These are phyloP conservation scores for Apiospora kogelbergensis DNA, from an alignment of 2,329 filamentous ascomycete species.

Conservation along the genomic window DNA sequence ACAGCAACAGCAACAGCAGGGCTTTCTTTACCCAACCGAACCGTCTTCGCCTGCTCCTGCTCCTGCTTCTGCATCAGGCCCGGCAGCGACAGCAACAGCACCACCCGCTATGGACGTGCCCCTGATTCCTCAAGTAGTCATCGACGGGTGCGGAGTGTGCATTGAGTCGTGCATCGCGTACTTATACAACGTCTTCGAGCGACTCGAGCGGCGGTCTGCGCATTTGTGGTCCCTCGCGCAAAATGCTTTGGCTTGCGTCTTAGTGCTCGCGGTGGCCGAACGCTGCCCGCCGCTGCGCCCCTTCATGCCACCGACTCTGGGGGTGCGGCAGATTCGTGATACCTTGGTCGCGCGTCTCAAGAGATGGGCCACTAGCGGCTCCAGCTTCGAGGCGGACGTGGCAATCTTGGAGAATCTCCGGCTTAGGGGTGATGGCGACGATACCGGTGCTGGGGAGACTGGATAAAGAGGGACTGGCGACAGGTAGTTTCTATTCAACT, in stretches of 20 bases:
- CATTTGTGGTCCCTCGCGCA: constrained; percentile 39
- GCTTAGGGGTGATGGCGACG: background rate
- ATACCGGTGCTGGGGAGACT: background rate
- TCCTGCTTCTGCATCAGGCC: background rate
- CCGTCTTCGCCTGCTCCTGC: background rate
- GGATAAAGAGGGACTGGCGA: too few relatives aligned
- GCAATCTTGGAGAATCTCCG: constrained; percentile 12
- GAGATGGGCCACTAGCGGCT: constrained; percentile 10
- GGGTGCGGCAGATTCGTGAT: background rate
- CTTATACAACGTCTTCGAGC: constrained; percentile 33
- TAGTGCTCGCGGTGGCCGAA: constrained; percentile 33
- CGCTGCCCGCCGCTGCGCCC: constrained; percentile 9
- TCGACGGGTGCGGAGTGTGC: constrained; percentile 35
- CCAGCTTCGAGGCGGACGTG: constrained; percentile 14
- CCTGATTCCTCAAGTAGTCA: constrained; percentile 25
- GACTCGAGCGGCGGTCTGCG: constrained; percentile 36
- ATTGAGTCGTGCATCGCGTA: constrained; percentile 36
- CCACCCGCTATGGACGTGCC: background rate
- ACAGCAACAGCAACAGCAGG: background rate
- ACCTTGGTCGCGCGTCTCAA: background rate
- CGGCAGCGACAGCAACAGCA: constrained; percentile 6
- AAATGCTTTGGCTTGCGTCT: constrained; percentile 33
- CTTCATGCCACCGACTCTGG: constrained; percentile 10
- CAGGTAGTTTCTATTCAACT: too few relatives aligned
- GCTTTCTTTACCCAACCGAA: background rate